phyloP scores from a whole-genome alignment of 2,329 filamentous ascomycete species.

The Torrubiellomyces zombiae region DNA sequence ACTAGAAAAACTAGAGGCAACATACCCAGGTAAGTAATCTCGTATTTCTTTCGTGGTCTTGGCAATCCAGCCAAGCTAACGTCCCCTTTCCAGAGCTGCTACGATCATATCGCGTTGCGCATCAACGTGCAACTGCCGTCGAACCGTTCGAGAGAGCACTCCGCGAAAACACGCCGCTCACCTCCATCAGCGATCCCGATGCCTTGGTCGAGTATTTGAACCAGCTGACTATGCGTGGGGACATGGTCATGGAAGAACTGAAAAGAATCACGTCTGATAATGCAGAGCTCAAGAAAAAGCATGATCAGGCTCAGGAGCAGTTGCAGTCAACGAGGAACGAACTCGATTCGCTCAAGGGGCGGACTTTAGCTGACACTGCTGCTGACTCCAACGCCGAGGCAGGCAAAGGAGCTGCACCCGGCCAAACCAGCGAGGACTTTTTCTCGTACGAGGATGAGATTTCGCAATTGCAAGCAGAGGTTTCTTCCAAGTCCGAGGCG shows the following conservation, averaged over 20 bases:
- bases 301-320: slow-evolving; percentile 50
- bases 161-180: slow-evolving; percentile 81
- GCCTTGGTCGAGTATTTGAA: slow-evolving; percentile 81
- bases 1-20: slow-evolving; percentile 76
- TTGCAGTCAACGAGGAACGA: slow-evolving; percentile 47
- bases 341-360: slow-evolving; percentile 30
- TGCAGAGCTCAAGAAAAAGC: slow-evolving; percentile 62
- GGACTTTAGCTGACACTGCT: slow-evolving; percentile 10
- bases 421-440: slow-evolving; percentile 46
- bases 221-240: slow-evolving; percentile 68
- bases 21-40: slow-evolving; percentile 54
- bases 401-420: slow-evolving; percentile 11
- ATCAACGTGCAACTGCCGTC: slow-evolving; percentile 70
- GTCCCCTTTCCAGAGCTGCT: slow-evolving; percentile 49
- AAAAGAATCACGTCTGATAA: slow-evolving; percentile 73
- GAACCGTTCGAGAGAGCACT: slow-evolving; percentile 86
- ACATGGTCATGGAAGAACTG: slow-evolving; percentile 88
- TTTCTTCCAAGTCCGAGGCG: slow-evolving; percentile 53
- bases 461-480: slow-evolving; percentile 59
- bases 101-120: slow-evolving; percentile 80
- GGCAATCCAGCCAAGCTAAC: no score
- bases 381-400: slow-evolving; percentile 16
- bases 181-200: slow-evolving; percentile 71
- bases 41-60: no score
- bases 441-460: slow-evolving; percentile 88